phyloP scores from a whole-genome alignment of 2,329 filamentous ascomycete genomes.

The Sporothrix curviconia region DNA sequence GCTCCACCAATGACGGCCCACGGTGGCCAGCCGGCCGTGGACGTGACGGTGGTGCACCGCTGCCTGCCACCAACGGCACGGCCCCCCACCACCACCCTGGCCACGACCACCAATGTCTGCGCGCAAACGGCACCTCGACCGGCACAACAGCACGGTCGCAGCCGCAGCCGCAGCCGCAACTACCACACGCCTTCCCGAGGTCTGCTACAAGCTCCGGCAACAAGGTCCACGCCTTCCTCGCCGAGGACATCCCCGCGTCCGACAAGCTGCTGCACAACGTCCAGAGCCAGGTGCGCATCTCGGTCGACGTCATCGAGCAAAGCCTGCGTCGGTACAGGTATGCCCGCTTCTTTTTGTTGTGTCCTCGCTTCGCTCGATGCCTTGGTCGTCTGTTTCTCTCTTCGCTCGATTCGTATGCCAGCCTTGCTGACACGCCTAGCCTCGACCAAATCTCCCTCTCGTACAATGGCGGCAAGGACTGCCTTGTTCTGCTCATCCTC shows the following conservation, averaged over 20 bases:
- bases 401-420: too few species aligned
- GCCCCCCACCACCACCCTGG: not conserved
- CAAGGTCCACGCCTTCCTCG: constrained; percentile 61
- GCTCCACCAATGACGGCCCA: not conserved
- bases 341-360: too few species aligned
- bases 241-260: constrained; percentile 42
- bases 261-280: constrained; percentile 54
- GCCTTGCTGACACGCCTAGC: constrained; percentile 37
- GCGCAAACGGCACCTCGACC: not conserved
- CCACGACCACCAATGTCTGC: too few species aligned
- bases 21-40: not conserved
- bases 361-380: too few species aligned
- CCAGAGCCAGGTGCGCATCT: constrained; percentile 67
- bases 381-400: too few species aligned
- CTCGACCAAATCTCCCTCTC: constrained; percentile 77
- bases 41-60: not conserved
- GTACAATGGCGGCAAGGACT: constrained; percentile 98
- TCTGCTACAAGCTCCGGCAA: constrained; percentile 49
- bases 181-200: constrained; percentile 23
- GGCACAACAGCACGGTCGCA: not conserved
- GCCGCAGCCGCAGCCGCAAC: not conserved
- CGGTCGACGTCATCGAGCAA: constrained; percentile 66
- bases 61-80: not conserved
- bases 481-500: constrained; percentile 81
- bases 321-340: constrained; percentile 72